phyloP scores from a whole-genome alignment of 768 basidiomycete species.

The Trametes gibbosa region DNA sequence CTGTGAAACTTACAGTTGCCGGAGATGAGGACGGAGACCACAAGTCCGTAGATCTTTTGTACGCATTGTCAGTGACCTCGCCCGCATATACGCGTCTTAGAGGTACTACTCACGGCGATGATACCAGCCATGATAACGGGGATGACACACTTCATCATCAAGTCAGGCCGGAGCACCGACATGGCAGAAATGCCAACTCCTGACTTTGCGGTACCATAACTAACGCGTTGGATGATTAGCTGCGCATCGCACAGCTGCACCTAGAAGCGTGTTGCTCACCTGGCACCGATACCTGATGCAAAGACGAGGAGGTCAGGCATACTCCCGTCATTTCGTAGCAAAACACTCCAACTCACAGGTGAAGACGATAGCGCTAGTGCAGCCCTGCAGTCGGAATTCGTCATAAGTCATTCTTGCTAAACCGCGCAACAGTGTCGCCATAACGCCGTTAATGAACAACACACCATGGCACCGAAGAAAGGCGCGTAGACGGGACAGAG shows the following conservation, averaged over 20 bases:
- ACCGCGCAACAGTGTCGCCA: background rate
- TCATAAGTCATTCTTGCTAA: slow-evolving; percentile 13
- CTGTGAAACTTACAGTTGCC: slow-evolving; percentile 62
- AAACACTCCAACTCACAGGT: slow-evolving; percentile 67
- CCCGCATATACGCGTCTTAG: background rate
- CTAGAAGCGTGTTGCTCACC: slow-evolving; percentile 43
- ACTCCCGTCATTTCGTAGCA: background rate
- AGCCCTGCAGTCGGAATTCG: slow-evolving; percentile 57
- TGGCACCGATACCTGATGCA: slow-evolving; percentile 74
- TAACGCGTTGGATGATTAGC: slow-evolving; percentile 31
- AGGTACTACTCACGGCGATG: slow-evolving; percentile 83
- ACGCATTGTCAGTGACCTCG: background rate
- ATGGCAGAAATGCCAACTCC: slow-evolving; percentile 97
- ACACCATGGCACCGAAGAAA: slow-evolving; percentile 95
- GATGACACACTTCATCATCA: slow-evolving; percentile 97
- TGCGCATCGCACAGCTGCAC: background rate
- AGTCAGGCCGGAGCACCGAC: slow-evolving; percentile 94
- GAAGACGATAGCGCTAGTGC: slow-evolving; percentile 95
- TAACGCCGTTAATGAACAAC: slow-evolving; percentile 24
- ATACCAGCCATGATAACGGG: slow-evolving; percentile 99
- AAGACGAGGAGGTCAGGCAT: background rate
- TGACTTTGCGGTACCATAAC: slow-evolving; percentile 99
- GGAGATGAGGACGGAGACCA: slow-evolving; percentile 97
- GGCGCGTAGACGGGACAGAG: slow-evolving; percentile 94
- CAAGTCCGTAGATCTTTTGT: slow-evolving; percentile 88